A percentile compares a stretch with the other conserved stretches of the same genome.
These are phyloP conservation scores for Arthrinium phaeospermum DNA, from an alignment of 2,329 filamentous ascomycete species.

Conservation along the genomic window DNA sequence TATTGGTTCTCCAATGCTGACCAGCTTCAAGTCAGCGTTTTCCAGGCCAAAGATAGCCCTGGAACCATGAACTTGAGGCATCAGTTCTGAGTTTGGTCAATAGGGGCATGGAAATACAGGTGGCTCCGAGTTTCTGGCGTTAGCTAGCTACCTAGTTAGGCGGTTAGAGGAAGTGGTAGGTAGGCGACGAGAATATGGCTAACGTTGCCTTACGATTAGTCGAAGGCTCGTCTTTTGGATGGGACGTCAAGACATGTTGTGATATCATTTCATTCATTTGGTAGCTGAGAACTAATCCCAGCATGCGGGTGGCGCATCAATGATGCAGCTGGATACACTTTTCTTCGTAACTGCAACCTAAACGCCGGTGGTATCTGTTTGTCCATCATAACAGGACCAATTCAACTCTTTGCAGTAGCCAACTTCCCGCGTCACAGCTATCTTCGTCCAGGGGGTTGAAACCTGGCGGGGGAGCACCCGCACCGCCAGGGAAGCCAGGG, in stretches of 20 bases:
- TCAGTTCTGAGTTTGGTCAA: too few species aligned
- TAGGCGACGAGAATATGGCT: too few species aligned
- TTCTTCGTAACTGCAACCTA: constrained; percentile 16
- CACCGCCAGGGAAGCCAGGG: constrained; percentile 57
- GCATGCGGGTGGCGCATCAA: constrained; percentile 6
- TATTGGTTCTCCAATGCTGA: background rate
- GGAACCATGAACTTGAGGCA: too few species aligned
- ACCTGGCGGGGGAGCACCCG: constrained; percentile 62
- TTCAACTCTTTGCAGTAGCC: background rate
- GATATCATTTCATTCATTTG: constrained; percentile 18
- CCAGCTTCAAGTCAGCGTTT: too few species aligned
- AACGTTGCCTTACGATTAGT: too few species aligned
- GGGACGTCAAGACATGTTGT: background rate
- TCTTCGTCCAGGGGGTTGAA: constrained; percentile 77
- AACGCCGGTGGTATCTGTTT: constrained; percentile 23
- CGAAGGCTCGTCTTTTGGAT: too few species aligned
- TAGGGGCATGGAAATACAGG: too few species aligned
- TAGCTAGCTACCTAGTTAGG: too few species aligned
- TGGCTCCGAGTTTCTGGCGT: too few species aligned
- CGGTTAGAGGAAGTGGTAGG: too few species aligned
- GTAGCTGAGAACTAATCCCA: constrained; percentile 14
- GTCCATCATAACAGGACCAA: constrained; percentile 8
- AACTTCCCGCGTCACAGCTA: constrained; percentile 40
- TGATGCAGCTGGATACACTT: constrained; percentile 19
- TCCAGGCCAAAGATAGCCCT: too few species aligned